Conservation (phyloP, 495 filamentous ascomycete species). For the Friedmanniomyces endolithicus region DNA sequence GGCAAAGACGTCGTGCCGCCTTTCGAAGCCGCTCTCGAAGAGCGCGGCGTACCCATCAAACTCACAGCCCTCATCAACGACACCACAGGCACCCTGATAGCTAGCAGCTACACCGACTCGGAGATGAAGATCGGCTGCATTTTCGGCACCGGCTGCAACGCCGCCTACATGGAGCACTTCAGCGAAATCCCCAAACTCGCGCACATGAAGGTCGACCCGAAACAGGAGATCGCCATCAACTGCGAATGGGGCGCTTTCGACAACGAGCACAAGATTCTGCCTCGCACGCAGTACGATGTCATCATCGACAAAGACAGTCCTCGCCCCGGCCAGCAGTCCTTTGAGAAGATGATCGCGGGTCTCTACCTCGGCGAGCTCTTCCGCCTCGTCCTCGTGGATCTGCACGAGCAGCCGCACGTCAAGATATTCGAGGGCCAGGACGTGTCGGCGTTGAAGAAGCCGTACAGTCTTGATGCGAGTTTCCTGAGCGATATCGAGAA, state of each 20-base stretch:
- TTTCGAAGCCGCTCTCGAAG: conserved; percentile 70
- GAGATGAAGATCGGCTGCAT: conserved; percentile 93
- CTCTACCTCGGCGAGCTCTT: conserved; percentile 93
- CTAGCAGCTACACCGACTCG: conserved; percentile 85
- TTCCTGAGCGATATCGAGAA: conserved; percentile 93
- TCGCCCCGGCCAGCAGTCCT: conserved; percentile 87
- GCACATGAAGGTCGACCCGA: conserved; percentile 80
- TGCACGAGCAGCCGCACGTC: conserved; percentile 63
- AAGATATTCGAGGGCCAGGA: conserved; percentile 77
- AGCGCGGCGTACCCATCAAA: conserved; percentile 80
- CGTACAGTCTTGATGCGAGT: conserved; percentile 80
- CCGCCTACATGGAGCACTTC: conserved; percentile 90
- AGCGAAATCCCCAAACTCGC: conserved; percentile 89
- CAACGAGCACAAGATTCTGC: conserved; percentile 87
- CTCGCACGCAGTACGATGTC: conserved; percentile 71
- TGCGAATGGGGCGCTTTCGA: conserved; percentile 99
- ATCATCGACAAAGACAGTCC: conserved; percentile 87
- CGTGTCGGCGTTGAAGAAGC: conserved; percentile 59
- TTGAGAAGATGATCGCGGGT: conserved; percentile 97
- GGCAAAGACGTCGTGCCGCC: conserved; percentile 88
- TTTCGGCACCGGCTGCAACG: conserved; percentile 96
- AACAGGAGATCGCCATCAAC: conserved; percentile 93
- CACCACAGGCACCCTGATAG: conserved; percentile 97
- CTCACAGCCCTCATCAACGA: conserved; percentile 92
- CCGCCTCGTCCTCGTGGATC: conserved; percentile 75